Conservation (phyloP, 805 yeast genomes). For the Monosporozyma yasuniensis region DNA sequence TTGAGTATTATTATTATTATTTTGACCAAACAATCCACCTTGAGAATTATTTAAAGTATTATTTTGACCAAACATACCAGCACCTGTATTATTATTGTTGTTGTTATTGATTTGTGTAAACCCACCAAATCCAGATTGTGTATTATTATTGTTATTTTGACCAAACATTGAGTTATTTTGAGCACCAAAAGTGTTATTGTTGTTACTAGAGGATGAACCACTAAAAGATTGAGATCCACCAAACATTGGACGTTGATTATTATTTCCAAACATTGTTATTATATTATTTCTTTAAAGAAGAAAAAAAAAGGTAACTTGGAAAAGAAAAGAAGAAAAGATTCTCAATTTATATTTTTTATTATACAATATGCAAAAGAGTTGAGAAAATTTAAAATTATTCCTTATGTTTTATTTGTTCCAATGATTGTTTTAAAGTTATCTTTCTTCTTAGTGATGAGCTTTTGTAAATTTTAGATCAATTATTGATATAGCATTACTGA, state of each 20-base stretch:
- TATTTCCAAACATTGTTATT: conserved; percentile 18
- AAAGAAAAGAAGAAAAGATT: too few relatives aligned
- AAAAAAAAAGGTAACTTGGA: too few relatives aligned
- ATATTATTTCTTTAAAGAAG: neutral
- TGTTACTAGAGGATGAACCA: conserved; percentile 2
- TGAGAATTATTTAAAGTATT: conserved; percentile 7
- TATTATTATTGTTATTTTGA: conserved; percentile 12
- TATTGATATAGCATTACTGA: neutral
- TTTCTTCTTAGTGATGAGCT: neutral
- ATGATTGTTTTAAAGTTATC: too few relatives aligned
- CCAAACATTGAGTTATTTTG: conserved; percentile 4
- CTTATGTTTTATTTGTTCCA: neutral
- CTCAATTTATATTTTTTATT: neutral
- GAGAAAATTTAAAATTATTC: neutral
- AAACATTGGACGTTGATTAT: conserved; percentile 13
- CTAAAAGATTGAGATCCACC: conserved; percentile 22
- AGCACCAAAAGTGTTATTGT: conserved; percentile 11
- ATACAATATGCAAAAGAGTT: neutral
- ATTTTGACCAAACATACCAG: conserved; percentile 9
- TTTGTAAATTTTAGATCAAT: neutral
- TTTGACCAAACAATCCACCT: conserved; percentile 21
- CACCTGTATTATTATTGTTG: conserved; percentile 7
- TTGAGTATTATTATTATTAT: conserved; percentile 2
- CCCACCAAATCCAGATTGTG: conserved; percentile 29
- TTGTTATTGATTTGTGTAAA: conserved; percentile 18